phyloP scores from a whole-genome alignment of 1,284 basidiomycete genomes.

The Boletus sp. region DNA sequence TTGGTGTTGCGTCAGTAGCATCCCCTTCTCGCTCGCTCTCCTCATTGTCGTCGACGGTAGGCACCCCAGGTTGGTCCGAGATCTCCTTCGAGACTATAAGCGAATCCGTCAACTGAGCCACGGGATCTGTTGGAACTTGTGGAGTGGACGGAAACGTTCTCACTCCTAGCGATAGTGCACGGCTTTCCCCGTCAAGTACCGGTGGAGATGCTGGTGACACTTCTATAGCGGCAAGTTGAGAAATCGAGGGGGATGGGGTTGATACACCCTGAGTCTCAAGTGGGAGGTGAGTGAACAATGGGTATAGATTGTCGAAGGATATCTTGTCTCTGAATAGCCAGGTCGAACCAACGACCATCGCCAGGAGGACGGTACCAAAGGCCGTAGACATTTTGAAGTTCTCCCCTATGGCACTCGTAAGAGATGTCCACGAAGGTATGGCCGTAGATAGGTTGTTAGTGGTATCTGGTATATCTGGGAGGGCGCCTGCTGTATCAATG shows the following conservation, averaged over 20 bases:
- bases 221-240: not conserved
- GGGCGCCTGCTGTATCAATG: conserved; percentile 12
- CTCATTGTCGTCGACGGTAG: conserved; percentile 38
- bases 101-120: conserved; percentile 8
- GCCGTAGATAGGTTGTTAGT: conserved; percentile 12
- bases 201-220: not conserved
- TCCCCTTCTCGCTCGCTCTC: conserved; percentile 61
- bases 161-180: not conserved
- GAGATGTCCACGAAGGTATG: conserved; percentile 20
- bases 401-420: conserved; percentile 11
- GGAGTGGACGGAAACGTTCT: conserved; percentile 2
- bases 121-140: conserved; percentile 1
- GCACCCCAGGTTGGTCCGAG: conserved; percentile 9
- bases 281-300: not conserved
- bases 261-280: conserved; percentile 2
- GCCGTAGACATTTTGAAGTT: conserved; percentile 10
- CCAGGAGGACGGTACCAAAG: conserved; percentile 25
- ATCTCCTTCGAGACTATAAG: conserved; percentile 2
- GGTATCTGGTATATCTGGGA: conserved; percentile 18
- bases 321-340: conserved; percentile 29
- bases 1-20: conserved; percentile 39
- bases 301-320: conserved; percentile 14
- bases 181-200: conserved; percentile 3
- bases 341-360: conserved; percentile 20
- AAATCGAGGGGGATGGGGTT: not conserved